These are phyloP conservation scores for Eimeria praecox DNA, from an alignment of 169 alveolate species.

Conservation along the genomic window DNA sequence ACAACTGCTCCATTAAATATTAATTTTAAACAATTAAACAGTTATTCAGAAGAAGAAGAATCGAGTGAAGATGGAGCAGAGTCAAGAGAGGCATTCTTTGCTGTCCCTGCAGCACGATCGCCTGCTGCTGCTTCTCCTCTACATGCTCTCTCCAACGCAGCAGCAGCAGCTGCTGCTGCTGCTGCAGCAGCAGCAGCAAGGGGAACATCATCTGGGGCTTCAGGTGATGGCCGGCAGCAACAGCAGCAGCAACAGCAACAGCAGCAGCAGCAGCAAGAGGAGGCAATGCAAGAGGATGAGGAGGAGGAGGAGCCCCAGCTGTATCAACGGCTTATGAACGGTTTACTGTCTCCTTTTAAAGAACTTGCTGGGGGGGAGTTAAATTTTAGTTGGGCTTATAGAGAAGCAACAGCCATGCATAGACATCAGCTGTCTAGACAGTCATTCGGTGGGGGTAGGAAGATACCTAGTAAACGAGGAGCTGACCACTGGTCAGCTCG, in stretches of 20 bases:
- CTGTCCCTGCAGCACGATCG: neutral
- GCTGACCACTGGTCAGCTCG: slow-evolving; percentile 45
- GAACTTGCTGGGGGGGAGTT: slow-evolving; percentile 45
- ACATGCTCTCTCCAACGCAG: neutral
- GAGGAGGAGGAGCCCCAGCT: neutral
- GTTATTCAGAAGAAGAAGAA: slow-evolving; percentile 8
- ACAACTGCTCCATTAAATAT: neutral
- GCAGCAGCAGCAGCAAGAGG: neutral
- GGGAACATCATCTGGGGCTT: neutral
- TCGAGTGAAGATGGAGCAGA: neutral
- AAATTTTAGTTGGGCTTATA: slow-evolving; percentile 28
- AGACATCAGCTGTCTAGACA: neutral
- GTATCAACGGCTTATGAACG: neutral
- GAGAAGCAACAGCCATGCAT: slow-evolving; percentile 28
- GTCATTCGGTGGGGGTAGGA: neutral
- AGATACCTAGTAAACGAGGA: neutral
- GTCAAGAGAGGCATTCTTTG: neutral
- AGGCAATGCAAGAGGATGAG: neutral
- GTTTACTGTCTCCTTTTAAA: slow-evolving; percentile 55
- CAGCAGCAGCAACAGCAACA: neutral
- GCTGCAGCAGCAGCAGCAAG: neutral
- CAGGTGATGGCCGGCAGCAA: neutral
- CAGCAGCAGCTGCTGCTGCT: neutral
- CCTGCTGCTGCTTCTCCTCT: slow-evolving; percentile 4
- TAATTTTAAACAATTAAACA: neutral